Conservation (phyloP, 2,329 filamentous ascomycete genomes). For the Blastomyces silverae region DNA sequence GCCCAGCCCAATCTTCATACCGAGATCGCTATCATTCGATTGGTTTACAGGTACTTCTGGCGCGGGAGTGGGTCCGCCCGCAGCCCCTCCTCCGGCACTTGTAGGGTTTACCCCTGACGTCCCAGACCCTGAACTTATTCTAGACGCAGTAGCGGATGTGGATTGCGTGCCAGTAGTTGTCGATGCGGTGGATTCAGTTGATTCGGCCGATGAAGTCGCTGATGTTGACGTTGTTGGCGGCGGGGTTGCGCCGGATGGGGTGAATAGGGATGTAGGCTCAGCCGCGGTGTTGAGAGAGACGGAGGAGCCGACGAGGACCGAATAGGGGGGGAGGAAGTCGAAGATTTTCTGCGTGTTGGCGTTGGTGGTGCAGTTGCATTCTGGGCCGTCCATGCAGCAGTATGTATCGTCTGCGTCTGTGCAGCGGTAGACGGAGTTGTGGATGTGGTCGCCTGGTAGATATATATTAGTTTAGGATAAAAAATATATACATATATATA, state of each 20-base stretch:
- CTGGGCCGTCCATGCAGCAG: conserved; percentile 12
- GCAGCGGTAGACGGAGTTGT: conserved; percentile 13
- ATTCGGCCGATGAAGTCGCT: not conserved
- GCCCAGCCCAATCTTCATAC: conserved; percentile 13
- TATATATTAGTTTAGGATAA: not conserved
- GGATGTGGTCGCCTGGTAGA: conserved; percentile 12
- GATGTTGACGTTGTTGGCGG: not conserved
- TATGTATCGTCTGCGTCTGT: not conserved
- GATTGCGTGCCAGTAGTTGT: not conserved
- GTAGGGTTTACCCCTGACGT: not conserved
- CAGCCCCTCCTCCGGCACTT: not conserved
- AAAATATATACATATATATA: not conserved
- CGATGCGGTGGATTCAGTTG: not conserved
- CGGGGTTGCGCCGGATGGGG: conserved; percentile 4
- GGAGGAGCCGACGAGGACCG: conserved; percentile 9
- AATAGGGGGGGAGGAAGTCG: conserved; percentile 9
- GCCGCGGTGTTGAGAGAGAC: not conserved
- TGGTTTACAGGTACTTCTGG: not conserved
- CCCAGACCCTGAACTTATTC: not conserved
- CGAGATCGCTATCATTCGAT: not conserved
- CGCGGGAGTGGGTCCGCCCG: not conserved
- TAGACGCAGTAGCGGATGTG: not conserved
- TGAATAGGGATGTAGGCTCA: conserved; percentile 3
- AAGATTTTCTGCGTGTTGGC: conserved; percentile 10
- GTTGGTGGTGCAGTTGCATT: conserved; percentile 11